Evolutionary conservation across 1,284 basidiomycete genomes (phyloP).

Genomic region (Cystobasidium sp.): DNA sequence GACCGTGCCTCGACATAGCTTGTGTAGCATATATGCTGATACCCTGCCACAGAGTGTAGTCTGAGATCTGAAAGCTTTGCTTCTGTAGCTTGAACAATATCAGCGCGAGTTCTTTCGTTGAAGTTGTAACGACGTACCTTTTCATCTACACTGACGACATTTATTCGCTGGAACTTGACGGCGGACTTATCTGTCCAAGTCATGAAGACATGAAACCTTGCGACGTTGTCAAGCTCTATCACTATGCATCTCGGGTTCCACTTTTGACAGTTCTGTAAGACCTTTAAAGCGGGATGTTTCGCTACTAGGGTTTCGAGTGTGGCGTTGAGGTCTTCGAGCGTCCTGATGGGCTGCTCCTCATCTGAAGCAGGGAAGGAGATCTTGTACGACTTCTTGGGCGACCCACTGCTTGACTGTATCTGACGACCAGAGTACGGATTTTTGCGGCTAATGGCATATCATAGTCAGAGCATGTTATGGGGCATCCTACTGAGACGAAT

Average conservation of each 20-base stretch:
- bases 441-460: not conserved
- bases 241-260: conserved; percentile 13
- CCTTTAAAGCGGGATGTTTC: not conserved
- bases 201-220: conserved; percentile 28
- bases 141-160: conserved; percentile 13
- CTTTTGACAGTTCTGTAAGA: conserved; percentile 2
- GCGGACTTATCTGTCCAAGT: not conserved
- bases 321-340: not conserved
- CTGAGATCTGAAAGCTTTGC: conserved; percentile 16
- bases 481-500: too few species aligned
- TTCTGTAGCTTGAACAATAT: conserved; percentile 8
- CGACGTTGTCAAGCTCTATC: not conserved
- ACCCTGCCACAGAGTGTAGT: conserved; percentile 26
- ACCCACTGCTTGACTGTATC: not conserved
- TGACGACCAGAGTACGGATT: conserved; percentile 24
- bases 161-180: conserved; percentile 28
- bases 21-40: conserved; percentile 13
- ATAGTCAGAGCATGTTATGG: not conserved
- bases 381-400: not conserved
- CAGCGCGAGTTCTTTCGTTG: not conserved
- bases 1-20: conserved; percentile 5
- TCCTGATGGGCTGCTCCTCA: not conserved
- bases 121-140: conserved; percentile 3
- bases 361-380: not conserved
- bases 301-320: not conserved